phyloP scores from a whole-genome alignment of 352 stramenopile species.

The Pythium diclinum region DNA sequence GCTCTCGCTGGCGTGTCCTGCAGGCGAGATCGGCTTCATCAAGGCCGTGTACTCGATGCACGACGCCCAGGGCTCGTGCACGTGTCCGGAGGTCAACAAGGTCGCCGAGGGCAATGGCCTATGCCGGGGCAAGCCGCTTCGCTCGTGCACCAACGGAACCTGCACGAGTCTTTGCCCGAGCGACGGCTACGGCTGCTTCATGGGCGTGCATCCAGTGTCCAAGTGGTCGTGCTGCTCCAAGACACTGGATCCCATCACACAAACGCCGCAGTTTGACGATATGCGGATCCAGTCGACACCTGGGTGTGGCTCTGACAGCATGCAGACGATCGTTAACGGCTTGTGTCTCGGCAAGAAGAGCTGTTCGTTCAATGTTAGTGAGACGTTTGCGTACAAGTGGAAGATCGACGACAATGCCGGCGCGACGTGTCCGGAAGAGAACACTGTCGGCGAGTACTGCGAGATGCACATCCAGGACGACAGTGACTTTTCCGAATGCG shows the following conservation, averaged over 20 bases:
- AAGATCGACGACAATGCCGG: constrained; percentile 39
- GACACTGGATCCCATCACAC: constrained; percentile 28
- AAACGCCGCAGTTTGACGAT: constrained; percentile 42
- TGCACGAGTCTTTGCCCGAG: constrained; percentile 41
- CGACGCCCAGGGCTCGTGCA: constrained; percentile 55
- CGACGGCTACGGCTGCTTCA: constrained; percentile 56
- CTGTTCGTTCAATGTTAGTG: constrained; percentile 64
- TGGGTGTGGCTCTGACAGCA: constrained; percentile 40
- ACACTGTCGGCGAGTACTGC: constrained; percentile 38
- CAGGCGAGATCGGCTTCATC: constrained; percentile 72
- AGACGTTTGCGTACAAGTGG: constrained; percentile 56
- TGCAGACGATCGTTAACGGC: constrained; percentile 66
- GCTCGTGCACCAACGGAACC: constrained; percentile 15
- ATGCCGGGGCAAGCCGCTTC: constrained; percentile 41
- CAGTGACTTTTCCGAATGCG: constrained; percentile 58
- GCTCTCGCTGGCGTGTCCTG: constrained; percentile 60
- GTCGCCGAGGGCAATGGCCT: constrained; percentile 50
- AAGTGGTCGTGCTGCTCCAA: constrained; percentile 63
- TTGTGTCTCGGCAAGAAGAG: constrained; percentile 67
- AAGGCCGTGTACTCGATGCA: constrained; percentile 76
- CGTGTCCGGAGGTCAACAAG: constrained; percentile 65
- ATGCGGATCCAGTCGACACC: constrained; percentile 49
- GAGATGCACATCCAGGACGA: constrained; percentile 43
- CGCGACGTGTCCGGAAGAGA: constrained; percentile 34
- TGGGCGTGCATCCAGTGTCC: constrained; percentile 62